Evolutionary conservation across 2,329 filamentous ascomycete genomes (phyloP).

Genomic region (Microsporum canis): DNA sequence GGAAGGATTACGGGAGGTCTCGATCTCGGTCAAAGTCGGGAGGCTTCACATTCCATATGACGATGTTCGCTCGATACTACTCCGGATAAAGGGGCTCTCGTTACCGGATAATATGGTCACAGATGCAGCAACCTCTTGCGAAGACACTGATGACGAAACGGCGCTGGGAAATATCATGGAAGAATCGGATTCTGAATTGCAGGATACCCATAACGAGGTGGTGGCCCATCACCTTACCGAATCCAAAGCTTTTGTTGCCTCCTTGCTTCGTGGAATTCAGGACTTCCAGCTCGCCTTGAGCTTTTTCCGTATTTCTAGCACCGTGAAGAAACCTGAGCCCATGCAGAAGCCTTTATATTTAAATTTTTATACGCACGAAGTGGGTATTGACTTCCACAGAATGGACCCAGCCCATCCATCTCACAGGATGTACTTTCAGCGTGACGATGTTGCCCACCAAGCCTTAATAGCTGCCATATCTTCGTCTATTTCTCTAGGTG

Average conservation of each 20-base stretch:
- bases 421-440: slow-evolving; percentile 96
- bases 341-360: slow-evolving; percentile 62
- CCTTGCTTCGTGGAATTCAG: slow-evolving; percentile 81
- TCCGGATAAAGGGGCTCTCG: slow-evolving; percentile 26
- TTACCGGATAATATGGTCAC: slow-evolving; percentile 7
- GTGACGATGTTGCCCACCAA: slow-evolving; percentile 87
- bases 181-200: slow-evolving; percentile 50
- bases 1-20: slow-evolving; percentile 80
- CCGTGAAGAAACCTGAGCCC: slow-evolving; percentile 56
- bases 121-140: not conserved
- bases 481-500: slow-evolving; percentile 81
- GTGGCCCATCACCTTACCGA: slow-evolving; percentile 78
- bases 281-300: slow-evolving; percentile 93
- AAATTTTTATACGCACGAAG: slow-evolving; percentile 89
- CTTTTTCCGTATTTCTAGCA: slow-evolving; percentile 76
- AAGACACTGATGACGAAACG: slow-evolving; percentile 41
- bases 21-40: slow-evolving; percentile 81
- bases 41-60: slow-evolving; percentile 84
- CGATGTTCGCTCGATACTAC: slow-evolving; percentile 50
- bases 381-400: slow-evolving; percentile 83
- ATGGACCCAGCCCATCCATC: slow-evolving; percentile 86
- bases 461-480: slow-evolving; percentile 84
- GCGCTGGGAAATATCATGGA: slow-evolving; percentile 62
- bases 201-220: slow-evolving; percentile 54
- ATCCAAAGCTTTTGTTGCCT: slow-evolving; percentile 83